Percentiles rank a stretch among this genome's conserved stretches.
Evolutionary conservation across 1,139 yeast genomes (phyloP).

Genomic region (Protomyces gravidus): DNA sequence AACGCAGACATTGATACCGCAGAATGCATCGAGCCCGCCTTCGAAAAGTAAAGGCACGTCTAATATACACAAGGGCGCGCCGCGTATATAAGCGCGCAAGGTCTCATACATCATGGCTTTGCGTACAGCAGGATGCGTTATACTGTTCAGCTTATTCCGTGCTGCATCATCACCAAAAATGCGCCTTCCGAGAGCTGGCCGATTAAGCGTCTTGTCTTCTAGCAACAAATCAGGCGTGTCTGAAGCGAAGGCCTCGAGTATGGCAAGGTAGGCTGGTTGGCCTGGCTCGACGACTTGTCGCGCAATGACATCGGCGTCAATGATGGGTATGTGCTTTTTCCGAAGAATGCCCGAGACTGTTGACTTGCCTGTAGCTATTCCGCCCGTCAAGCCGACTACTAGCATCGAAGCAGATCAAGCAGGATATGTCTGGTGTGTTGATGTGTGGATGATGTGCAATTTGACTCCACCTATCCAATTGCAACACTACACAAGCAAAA

Average conservation of each 20-base stretch:
- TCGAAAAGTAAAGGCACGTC: conserved; percentile 92
- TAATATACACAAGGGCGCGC: conserved; percentile 51
- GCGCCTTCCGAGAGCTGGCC: conserved; percentile 70
- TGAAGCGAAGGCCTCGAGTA: conserved; percentile 56
- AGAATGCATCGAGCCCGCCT: conserved; percentile 61
- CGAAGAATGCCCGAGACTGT: conserved; percentile 67
- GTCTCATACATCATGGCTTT: conserved; percentile 60
- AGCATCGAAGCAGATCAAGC: too few species aligned
- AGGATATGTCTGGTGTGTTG: too few species aligned
- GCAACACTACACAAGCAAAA: too few species aligned
- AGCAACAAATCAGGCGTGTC: conserved; percentile 55
- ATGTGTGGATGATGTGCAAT: too few species aligned
- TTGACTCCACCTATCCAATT: too few species aligned
- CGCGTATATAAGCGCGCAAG: conserved; percentile 53
- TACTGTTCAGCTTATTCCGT: conserved; percentile 55
- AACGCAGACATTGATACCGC: conserved; percentile 70
- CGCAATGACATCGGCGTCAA: conserved; percentile 91
- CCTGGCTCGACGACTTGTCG: conserved; percentile 81
- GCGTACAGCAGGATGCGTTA: conserved; percentile 88
- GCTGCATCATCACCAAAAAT: conserved; percentile 67
- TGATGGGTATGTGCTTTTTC: conserved; percentile 55
- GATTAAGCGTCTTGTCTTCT: conserved; percentile 43
- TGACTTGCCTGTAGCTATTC: conserved; percentile 92
- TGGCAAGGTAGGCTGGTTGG: conserved; percentile 59
- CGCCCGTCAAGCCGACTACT: conserved; percentile 90